Evolutionary conservation across 2,329 filamentous ascomycete species (phyloP).

Genomic region (Fusarium mundagurra): DNA sequence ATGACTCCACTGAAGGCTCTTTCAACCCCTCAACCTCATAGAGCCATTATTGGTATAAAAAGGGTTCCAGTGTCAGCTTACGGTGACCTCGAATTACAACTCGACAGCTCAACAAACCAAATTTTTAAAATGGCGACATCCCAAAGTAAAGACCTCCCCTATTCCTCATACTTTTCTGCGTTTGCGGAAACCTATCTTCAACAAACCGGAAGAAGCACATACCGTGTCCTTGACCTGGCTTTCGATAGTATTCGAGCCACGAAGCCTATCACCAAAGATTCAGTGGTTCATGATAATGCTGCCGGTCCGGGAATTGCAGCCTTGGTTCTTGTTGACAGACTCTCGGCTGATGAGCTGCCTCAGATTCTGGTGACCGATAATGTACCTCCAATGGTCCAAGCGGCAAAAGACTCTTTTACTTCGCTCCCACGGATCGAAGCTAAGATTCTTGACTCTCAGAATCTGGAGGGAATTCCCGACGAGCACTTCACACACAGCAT

Average conservation of each 20-base stretch:
- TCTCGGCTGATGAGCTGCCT: neutral
- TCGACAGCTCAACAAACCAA: neutral
- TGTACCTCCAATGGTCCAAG: constrained; percentile 30
- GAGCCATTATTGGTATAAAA: neutral
- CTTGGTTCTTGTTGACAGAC: constrained; percentile 33
- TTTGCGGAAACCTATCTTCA: constrained; percentile 41
- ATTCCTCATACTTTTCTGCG: constrained; percentile 38
- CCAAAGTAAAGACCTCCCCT: constrained; percentile 23
- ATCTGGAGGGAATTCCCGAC: constrained; percentile 30
- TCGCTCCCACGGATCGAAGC: constrained; percentile 7
- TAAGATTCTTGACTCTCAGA: constrained; percentile 32
- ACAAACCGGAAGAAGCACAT: constrained; percentile 45
- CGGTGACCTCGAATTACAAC: too few species aligned
- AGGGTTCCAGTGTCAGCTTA: neutral
- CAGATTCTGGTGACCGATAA: constrained; percentile 33
- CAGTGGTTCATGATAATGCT: constrained; percentile 47
- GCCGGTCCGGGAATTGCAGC: constrained; percentile 47
- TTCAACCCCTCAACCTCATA: neutral
- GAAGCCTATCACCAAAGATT: constrained; percentile 35
- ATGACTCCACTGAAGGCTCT: neutral
- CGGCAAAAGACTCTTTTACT: constrained; percentile 21
- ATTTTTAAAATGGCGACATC: constrained; percentile 1
- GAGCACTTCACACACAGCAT: constrained; percentile 41
- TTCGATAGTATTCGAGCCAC: constrained; percentile 28
- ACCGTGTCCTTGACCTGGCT: constrained; percentile 30